These are phyloP conservation scores for Colletotrichum incanum DNA, from an alignment of 2,329 filamentous ascomycete species.

Conservation along the genomic window DNA sequence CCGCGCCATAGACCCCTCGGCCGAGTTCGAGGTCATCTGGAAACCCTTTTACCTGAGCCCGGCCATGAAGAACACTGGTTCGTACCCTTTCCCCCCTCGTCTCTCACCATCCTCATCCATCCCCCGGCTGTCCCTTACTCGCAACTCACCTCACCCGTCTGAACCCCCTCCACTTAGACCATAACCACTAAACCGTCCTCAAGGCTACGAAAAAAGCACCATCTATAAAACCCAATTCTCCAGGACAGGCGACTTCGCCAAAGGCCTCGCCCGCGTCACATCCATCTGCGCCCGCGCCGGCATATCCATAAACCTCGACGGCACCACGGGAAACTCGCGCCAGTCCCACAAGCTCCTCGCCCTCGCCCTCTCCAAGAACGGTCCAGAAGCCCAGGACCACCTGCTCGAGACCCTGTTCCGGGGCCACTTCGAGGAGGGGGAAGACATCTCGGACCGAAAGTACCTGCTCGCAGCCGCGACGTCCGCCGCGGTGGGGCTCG, in stretches of 20 bases:
- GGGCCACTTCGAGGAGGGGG: constrained; percentile 59
- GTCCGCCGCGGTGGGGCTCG: constrained; percentile 50
- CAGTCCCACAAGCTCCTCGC: constrained; percentile 65
- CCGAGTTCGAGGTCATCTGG: constrained; percentile 63
- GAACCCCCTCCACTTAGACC: neutral
- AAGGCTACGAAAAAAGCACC: constrained; percentile 55
- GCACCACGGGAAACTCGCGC: constrained; percentile 61
- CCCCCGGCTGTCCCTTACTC: too few relatives aligned
- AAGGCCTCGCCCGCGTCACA: constrained; percentile 52
- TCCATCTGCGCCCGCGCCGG: constrained; percentile 53
- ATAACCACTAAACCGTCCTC: constrained; percentile 6
- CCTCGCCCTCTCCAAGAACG: constrained; percentile 52
- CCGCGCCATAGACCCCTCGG: constrained; percentile 56
- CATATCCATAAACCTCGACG: constrained; percentile 56
- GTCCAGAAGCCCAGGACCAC: constrained; percentile 54
- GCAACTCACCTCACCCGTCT: neutral
- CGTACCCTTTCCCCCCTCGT: neutral
- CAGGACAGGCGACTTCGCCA: constrained; percentile 44
- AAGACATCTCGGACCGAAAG: constrained; percentile 58
- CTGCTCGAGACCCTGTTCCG: constrained; percentile 60
- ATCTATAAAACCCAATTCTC: constrained; percentile 51
- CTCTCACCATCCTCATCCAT: neutral
- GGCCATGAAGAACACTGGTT: constrained; percentile 50
- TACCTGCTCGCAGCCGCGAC: constrained; percentile 57
- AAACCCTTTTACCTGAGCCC: constrained; percentile 64